Base-by-base conservation (phyloP, 2,329 filamentous ascomycete species). In the Calonectria multiphialidica region DNA sequence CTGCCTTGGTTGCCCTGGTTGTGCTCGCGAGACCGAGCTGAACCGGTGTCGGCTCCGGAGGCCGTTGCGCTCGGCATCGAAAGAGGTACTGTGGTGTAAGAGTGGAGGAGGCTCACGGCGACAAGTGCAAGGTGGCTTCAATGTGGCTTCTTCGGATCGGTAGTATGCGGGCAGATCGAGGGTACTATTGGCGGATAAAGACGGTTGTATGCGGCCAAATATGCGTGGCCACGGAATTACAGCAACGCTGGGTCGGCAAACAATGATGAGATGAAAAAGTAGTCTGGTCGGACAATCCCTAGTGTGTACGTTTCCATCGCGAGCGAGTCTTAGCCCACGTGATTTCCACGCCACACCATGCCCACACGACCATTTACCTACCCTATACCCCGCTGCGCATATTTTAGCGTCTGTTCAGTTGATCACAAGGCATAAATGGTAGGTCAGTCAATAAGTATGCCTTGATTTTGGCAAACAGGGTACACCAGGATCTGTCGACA, bases 1-100 rank as follows among this genome's bases (percentile, higher is more conserved):
- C 94, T 92, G 71, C 91, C 91, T 77, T 93, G 90, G 83, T 93
- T 93, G 76, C 93, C 93, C 82, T 95, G 93, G 82, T 94, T 93
- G 84, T 95, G 93, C 70, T 92, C 88, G 79, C 92, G 91, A 78
- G 83, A 84, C 69, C 87, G 88, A 75, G 87, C 84, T 59, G 83
- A 80, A 72, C 81, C 83, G 77, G 88, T 83, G 80, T 89, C 88
- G 79, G 88, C 86, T 81, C 89, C 89, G 69, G 89, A 90, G 76
- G 89, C 83, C 72, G 85, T 87, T 81, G 88, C 89, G 84, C 86
- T 87, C 74, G 82, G 82, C 82, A 83, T 83, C 76, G 80, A 74
- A 71, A 40, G 53, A 37, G 35, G 40, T 40, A 4, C 6, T 8
- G 23, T 44, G 50, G 40, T 40, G 13, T 49, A 37, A 5, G 40